Conservation (phyloP, 2,329 filamentous ascomycete species). For the Aureobasidium pullulans region DNA sequence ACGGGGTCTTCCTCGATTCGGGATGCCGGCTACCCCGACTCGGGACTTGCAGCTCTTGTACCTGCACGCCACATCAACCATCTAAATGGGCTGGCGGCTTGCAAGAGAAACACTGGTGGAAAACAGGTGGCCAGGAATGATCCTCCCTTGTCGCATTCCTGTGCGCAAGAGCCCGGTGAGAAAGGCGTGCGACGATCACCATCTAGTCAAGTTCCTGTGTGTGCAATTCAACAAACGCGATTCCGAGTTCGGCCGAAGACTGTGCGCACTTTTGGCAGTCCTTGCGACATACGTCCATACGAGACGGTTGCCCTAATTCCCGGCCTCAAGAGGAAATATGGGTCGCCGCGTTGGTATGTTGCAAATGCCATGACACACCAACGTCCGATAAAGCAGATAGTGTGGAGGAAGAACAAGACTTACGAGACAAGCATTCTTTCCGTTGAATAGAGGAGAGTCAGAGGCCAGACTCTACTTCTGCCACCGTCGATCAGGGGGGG, state of each 20-base stretch:
- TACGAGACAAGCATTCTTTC: conserved; percentile 3
- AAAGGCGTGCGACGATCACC: not conserved
- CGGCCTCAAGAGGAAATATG: not conserved
- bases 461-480: not conserved
- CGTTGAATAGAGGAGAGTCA: conserved; percentile 5
- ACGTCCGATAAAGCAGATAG: conserved; percentile 3
- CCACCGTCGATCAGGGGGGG: conserved; percentile 3
- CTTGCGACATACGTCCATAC: not conserved
- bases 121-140: not conserved
- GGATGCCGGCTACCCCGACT: conserved; percentile 1
- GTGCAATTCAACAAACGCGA: not conserved
- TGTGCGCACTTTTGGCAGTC: not conserved
- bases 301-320: not conserved
- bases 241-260: conserved; percentile 3
- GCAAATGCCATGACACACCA: conserved; percentile 4
- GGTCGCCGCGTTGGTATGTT: not conserved
- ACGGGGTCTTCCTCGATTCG: not conserved
- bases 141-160: not conserved
- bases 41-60: not conserved
- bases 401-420: not conserved
- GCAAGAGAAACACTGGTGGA: not conserved
- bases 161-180: not conserved
- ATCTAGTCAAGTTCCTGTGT: not conserved
- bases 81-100: not conserved
- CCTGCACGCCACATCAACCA: conserved; percentile 6